phyloP scores from a whole-genome alignment of 164 flowering plant species.

The Annona cherimola region DNA sequence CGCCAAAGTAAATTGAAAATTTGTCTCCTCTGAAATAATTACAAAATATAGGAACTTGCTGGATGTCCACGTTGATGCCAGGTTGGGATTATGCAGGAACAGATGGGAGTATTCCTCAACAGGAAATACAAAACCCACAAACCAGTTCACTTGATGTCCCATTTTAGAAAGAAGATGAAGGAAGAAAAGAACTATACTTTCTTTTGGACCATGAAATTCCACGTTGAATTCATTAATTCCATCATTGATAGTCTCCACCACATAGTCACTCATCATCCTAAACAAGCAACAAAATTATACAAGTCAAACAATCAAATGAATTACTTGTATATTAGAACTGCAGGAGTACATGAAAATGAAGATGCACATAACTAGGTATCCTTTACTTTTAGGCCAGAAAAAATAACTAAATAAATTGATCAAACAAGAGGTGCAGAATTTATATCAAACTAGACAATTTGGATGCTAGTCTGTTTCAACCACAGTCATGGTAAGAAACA shows the following conservation, averaged over 20 bases:
- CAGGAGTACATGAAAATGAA: background rate
- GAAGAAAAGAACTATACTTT: constrained; percentile 40
- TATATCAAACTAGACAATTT: background rate
- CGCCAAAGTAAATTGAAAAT: too few species aligned
- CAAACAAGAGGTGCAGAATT: background rate
- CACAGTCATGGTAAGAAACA: too few species aligned
- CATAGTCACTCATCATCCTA: constrained; percentile 97
- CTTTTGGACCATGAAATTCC: constrained; percentile 95
- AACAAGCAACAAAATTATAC: background rate
- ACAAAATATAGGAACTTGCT: too few species aligned
- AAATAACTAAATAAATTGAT: background rate
- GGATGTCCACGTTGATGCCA: too few species aligned
- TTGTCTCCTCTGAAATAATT: too few species aligned
- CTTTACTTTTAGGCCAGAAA: background rate
- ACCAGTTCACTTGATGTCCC: background rate
- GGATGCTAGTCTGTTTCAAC: background rate
- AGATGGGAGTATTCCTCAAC: too few species aligned
- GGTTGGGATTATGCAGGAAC: too few species aligned
- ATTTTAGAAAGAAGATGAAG: background rate
- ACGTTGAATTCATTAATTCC: constrained; percentile 85
- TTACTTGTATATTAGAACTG: background rate
- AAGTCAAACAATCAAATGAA: background rate
- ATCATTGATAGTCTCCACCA: constrained; percentile 83
- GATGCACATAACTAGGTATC: background rate
- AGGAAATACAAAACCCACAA: background rate